These are phyloP conservation scores for Cladosporium sp. DNA, from an alignment of 2,329 filamentous ascomycete genomes.

Conservation along the genomic window DNA sequence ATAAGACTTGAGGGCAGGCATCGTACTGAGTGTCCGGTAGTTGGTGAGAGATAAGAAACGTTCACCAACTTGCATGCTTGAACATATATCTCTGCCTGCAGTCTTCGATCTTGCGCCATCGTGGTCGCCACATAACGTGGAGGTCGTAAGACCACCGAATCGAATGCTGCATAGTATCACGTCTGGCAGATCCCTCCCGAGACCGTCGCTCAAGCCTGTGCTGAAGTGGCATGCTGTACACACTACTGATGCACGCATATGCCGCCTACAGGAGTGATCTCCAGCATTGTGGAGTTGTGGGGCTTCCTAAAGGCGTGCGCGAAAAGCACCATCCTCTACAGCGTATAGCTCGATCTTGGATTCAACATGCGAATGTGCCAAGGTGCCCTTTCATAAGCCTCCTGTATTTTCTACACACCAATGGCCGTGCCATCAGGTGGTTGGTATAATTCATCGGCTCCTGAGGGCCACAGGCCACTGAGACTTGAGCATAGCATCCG, in stretches of 20 bases:
- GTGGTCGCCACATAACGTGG: neutral
- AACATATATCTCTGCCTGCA: neutral
- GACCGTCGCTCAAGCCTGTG: constrained; percentile 1
- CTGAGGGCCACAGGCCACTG: neutral
- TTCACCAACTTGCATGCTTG: neutral
- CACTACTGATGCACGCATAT: neutral
- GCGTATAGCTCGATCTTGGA: neutral
- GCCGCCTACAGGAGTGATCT: constrained; percentile 8
- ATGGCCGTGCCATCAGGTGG: neutral
- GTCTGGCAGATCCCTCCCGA: neutral
- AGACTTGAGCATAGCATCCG: neutral
- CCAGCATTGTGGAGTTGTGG: neutral
- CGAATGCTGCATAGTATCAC: constrained; percentile 4
- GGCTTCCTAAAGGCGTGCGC: neutral
- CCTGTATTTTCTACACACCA: neutral
- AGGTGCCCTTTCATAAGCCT: neutral
- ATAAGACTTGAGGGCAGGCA: neutral
- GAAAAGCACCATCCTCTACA: neutral
- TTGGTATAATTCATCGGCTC: neutral
- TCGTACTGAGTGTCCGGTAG: neutral
- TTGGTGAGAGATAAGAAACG: constrained; percentile 5
- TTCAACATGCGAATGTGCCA: neutral
- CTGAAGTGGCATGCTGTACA: neutral
- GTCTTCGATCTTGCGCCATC: constrained; percentile 2
- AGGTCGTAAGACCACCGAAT: constrained; percentile 6